Evolutionary conservation across 1,284 basidiomycete genomes (phyloP).

Genomic region (Sparassis latifolia): DNA sequence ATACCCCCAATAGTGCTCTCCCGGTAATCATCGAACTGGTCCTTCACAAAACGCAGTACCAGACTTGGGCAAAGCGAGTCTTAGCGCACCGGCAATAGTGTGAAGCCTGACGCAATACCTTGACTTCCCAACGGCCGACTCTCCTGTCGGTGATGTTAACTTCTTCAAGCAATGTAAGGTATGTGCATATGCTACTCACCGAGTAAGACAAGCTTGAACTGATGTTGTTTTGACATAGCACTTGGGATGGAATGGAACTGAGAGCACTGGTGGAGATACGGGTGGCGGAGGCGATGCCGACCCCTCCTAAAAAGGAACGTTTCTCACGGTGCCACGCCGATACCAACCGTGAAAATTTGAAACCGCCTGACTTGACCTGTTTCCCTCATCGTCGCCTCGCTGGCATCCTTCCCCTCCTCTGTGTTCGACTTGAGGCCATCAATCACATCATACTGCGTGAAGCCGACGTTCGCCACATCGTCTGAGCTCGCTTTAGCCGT

Average conservation of each 20-base stretch:
- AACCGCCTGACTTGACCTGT: conserved; percentile 5
- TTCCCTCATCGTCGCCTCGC: not conserved
- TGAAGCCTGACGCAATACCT: conserved; percentile 41
- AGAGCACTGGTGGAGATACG: conserved; percentile 14
- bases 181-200: conserved; percentile 41
- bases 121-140: conserved; percentile 97
- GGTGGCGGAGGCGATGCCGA: conserved; percentile 11
- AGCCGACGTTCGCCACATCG: not conserved
- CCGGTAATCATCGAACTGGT: conserved; percentile 97
- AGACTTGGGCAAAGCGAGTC: conserved; percentile 43
- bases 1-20: conserved; percentile 84
- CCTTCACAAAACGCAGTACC: conserved; percentile 92
- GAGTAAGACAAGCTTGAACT: conserved; percentile 89
- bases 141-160: conserved; percentile 46
- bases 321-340: conserved; percentile 4
- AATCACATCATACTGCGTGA: not conserved
- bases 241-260: conserved; percentile 15
- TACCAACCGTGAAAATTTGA: conserved; percentile 4
- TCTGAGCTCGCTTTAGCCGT: not conserved
- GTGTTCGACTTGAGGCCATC: conserved; percentile 1
- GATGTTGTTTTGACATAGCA: conserved; percentile 76
- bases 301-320: not conserved
- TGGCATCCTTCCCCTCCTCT: not conserved
- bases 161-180: not conserved
- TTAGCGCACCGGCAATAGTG: conserved; percentile 9